Base-by-base conservation (phyloP, 2,329 filamentous ascomycete genomes). In the Pestalotiopsis sp. region DNA sequence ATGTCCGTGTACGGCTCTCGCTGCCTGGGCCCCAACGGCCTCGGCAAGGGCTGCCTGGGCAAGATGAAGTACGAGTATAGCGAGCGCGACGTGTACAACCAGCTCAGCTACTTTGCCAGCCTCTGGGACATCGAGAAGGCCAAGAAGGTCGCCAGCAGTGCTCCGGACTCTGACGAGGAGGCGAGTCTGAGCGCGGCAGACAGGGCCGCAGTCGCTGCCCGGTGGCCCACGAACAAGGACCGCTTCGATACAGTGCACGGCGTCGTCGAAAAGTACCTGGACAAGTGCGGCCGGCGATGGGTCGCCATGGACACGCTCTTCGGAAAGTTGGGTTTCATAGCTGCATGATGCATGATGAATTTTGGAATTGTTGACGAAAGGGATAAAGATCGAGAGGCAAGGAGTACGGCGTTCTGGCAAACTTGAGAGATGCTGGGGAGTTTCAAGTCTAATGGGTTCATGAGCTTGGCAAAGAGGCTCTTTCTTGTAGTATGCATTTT, bases 31-130 rank as follows among this genome's bases (percentile, higher is more conserved):
- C 93, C 95, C 17, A 91, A 91, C 72, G 94, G 94, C 1, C 89
- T 96, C 3, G 95, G 92, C 0, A 88, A 90, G 67, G 94, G 94
- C 66, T 99, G 96, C 78, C 83, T 90, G 3, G 96, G 96, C 22
- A 89, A 89, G 63, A 98, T 99, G 94, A 84, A 88, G 24, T 98
- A 94, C 78, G 94, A 97, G 81, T 91, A 93, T 75, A 86, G 88
- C 0, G 96, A 98, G 82, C 95, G 96, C 81, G 91, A 92, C 75
- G 86, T 98, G 68, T 98, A 98, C 82, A 98, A 97, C 79, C 96
- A 99, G 81, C 85, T 99, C 55, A 82, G 98, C 66, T 99, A 97
- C 82, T 92, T 94, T 77, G 88, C 92, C 38, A 87, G 87, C 62
- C 81, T 98, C 66, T 99, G 94, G 84, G 94, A 99, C 79, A 92